These are phyloP conservation scores for Podospora comata DNA, from an alignment of 495 filamentous ascomycete species.

Conservation along the genomic window DNA sequence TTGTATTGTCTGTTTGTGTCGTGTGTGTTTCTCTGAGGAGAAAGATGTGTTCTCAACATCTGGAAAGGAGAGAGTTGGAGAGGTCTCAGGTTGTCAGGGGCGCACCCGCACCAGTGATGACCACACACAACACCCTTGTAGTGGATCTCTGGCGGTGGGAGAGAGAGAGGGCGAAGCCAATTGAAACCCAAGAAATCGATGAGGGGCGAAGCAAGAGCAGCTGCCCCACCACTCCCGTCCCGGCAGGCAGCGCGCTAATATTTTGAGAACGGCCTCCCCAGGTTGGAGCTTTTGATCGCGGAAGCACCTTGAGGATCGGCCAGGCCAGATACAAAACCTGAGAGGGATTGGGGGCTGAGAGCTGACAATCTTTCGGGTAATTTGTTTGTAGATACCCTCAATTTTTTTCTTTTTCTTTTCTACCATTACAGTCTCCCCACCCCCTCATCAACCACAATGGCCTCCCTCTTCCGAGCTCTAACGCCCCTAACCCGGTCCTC, in stretches of 20 bases:
- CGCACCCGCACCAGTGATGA: constrained; percentile 12
- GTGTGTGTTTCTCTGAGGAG: too few relatives aligned
- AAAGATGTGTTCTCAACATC: neutral
- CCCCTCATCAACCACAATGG: constrained; percentile 15
- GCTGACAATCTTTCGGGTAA: neutral
- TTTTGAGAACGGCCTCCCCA: neutral
- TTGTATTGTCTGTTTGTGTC: neutral
- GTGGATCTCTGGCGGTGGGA: constrained; percentile 10
- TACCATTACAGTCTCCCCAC: neutral
- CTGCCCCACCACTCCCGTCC: constrained; percentile 13
- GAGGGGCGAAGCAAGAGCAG: constrained; percentile 4
- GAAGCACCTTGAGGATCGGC: neutral
- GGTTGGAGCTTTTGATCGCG: constrained; percentile 5
- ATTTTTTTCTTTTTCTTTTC: neutral
- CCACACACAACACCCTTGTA: constrained; percentile 6
- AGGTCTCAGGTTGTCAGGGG: constrained; percentile 5
- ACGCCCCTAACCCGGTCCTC: constrained; percentile 16
- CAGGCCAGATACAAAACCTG: neutral
- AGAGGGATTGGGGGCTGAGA: neutral
- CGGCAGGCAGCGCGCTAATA: constrained; percentile 18
- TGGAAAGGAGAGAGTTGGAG: neutral
- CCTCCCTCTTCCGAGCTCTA: constrained; percentile 20
- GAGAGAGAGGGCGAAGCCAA: constrained; percentile 12
- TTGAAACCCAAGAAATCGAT: constrained; percentile 10
- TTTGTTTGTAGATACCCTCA: neutral